Evolutionary conservation across 2,329 filamentous ascomycete species (phyloP).

Genomic region (Cadophora sp.): DNA sequence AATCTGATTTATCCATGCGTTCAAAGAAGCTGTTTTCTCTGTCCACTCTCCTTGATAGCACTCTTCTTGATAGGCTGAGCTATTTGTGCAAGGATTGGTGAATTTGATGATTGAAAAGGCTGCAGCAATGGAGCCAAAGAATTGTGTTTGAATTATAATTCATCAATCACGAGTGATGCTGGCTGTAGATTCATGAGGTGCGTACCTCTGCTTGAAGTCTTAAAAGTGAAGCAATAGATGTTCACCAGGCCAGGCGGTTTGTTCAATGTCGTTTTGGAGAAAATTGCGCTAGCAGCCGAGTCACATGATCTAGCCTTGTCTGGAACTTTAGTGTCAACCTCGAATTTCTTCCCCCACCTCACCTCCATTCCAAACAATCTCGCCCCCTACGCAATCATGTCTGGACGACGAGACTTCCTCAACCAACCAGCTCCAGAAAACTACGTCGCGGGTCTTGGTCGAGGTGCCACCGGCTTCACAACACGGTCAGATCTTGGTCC

Average conservation of each 20-base stretch:
- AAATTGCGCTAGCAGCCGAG: neutral
- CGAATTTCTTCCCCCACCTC: constrained; percentile 4
- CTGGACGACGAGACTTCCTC: constrained; percentile 79
- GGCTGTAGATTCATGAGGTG: too few relatives aligned
- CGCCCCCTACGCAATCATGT: constrained; percentile 37
- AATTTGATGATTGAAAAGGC: too few relatives aligned
- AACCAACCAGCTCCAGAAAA: constrained; percentile 86
- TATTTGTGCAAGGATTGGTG: too few relatives aligned
- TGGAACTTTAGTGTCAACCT: neutral
- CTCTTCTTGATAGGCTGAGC: too few relatives aligned
- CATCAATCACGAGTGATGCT: too few relatives aligned
- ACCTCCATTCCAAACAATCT: neutral
- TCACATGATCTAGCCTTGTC: constrained; percentile 10
- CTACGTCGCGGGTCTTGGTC: constrained; percentile 94
- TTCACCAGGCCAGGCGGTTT: too few relatives aligned
- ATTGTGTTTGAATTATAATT: too few relatives aligned
- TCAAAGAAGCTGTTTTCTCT: too few relatives aligned
- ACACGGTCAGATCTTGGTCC: constrained; percentile 96
- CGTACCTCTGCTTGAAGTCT: neutral
- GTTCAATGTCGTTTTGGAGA: neutral
- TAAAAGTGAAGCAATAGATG: neutral
- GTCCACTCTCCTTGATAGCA: too few relatives aligned
- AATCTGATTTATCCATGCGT: too few relatives aligned
- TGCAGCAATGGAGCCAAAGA: too few relatives aligned
- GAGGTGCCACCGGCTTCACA: constrained; percentile 97